phyloP scores from a whole-genome alignment of 305 asterid genomes.

The Solanum hybrid region DNA sequence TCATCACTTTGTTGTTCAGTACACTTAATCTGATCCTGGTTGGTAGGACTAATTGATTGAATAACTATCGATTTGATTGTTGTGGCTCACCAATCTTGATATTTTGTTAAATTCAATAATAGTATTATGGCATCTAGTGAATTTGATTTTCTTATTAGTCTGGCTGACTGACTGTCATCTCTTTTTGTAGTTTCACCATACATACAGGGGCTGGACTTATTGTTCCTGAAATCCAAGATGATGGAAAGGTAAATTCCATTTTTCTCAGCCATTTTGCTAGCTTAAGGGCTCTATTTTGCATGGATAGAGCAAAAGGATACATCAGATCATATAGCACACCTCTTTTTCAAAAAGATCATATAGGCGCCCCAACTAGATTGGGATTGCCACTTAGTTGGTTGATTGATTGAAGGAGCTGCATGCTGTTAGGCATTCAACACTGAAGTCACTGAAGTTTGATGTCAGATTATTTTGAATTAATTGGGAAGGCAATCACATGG shows the following conservation, averaged over 20 bases:
- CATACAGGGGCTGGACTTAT: constrained; percentile 92
- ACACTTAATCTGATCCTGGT: background rate
- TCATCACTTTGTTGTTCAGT: background rate
- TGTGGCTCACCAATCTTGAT: background rate
- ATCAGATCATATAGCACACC: background rate
- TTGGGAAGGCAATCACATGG: background rate
- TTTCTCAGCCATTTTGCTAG: background rate
- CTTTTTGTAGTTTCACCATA: constrained; percentile 61
- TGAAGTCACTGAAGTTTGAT: background rate
- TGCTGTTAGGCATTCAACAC: background rate
- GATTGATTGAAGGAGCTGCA: background rate
- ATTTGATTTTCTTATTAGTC: background rate
- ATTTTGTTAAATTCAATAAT: background rate
- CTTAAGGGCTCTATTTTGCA: background rate
- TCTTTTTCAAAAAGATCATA: background rate
- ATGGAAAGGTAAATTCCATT: constrained; percentile 57
- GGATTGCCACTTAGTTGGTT: background rate
- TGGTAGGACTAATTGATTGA: background rate
- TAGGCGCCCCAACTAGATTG: background rate
- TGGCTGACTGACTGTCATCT: background rate
- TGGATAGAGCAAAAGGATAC: background rate
- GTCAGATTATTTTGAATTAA: background rate
- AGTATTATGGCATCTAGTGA: background rate
- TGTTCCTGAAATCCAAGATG: constrained; percentile 82
- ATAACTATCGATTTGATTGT: background rate